A percentile compares a stretch with the other conserved stretches of the same genome.
These are phyloP conservation scores for Penicillium fimorum DNA, from an alignment of 495 filamentous ascomycete species.

Conservation along the genomic window DNA sequence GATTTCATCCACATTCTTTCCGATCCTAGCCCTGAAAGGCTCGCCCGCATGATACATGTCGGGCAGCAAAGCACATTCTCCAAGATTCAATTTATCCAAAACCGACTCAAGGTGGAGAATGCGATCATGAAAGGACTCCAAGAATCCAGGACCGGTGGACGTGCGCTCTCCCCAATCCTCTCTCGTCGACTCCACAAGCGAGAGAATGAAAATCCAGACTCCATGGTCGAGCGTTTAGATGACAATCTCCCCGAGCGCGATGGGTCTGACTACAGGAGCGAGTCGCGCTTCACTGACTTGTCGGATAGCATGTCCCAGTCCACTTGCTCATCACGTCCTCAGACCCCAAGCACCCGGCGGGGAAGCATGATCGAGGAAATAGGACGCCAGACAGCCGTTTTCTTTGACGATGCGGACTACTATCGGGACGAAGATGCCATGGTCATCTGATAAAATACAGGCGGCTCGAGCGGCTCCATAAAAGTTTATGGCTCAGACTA, in stretches of 20 bases:
- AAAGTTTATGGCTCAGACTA: conserved; percentile 15
- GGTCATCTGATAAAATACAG: conserved; percentile 20
- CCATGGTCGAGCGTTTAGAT: conserved; percentile 31
- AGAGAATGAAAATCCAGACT: conserved; percentile 22
- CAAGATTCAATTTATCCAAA: conserved; percentile 85
- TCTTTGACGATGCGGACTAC: conserved; percentile 56
- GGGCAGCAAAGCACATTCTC: conserved; percentile 86
- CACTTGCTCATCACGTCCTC: conserved; percentile 26
- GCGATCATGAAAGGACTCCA: conserved; percentile 73
- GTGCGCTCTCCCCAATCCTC: conserved; percentile 27
- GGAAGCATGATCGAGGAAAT: conserved; percentile 59
- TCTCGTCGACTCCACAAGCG: conserved; percentile 26
- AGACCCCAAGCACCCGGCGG: conserved; percentile 27
- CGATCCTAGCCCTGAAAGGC: conserved; percentile 70
- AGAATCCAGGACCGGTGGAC: conserved; percentile 36
- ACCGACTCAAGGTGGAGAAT: conserved; percentile 78
- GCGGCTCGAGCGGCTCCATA: conserved; percentile 20
- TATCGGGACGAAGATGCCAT: conserved; percentile 33
- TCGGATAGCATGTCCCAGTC: conserved; percentile 32
- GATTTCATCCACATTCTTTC: conserved; percentile 87
- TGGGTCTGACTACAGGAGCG: conserved; percentile 23
- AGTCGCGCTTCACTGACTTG: conserved; percentile 23
- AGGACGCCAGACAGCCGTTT: conserved; percentile 58
- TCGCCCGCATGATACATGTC: conserved; percentile 83
- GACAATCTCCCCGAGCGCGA: conserved; percentile 34